Evolutionary conservation across 257 asterid genomes (phyloP).

Genomic region (Haberlea rhodopensis): DNA sequence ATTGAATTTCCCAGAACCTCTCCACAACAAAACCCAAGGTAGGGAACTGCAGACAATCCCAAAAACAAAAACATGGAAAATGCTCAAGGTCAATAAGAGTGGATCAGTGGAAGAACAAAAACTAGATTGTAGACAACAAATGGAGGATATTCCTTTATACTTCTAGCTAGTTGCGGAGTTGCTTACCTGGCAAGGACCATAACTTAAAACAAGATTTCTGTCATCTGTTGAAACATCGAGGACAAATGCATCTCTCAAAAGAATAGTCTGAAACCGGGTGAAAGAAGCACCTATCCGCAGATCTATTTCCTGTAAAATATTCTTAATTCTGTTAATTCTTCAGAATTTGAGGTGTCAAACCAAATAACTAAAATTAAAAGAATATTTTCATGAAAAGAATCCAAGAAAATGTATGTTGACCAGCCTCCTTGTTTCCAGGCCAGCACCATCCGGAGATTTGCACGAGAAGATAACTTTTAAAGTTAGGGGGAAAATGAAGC

Average conservation of each 20-base stretch:
- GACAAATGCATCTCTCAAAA: conserved; percentile 81
- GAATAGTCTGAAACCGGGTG: conserved; percentile 96
- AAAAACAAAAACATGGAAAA: conserved; percentile 17
- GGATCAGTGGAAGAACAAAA: conserved; percentile 16
- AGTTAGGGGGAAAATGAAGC: conserved; percentile 20
- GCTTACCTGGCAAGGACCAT: conserved; percentile 98
- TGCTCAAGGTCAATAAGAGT: conserved; percentile 16
- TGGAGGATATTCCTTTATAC: conserved; percentile 6
- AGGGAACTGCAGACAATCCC: conserved; percentile 67
- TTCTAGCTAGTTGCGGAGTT: conserved; percentile 18
- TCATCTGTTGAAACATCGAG: conserved; percentile 67
- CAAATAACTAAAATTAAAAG: conserved; percentile 14
- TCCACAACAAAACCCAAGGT: conserved; percentile 95
- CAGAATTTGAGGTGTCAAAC: conserved; percentile 19
- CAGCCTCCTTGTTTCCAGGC: conserved; percentile 19
- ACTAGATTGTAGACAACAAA: not conserved
- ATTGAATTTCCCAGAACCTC: conserved; percentile 94
- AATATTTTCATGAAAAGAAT: not conserved
- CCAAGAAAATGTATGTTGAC: conserved; percentile 16
- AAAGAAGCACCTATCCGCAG: conserved; percentile 97
- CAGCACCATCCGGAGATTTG: conserved; percentile 14
- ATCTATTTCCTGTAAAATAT: conserved; percentile 82
- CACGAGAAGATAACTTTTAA: not conserved
- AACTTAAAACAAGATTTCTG: conserved; percentile 71
- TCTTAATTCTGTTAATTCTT: conserved; percentile 20